A percentile compares a stretch with the other conserved stretches of the same genome.
Evolutionary conservation across 495 filamentous ascomycete genomes (phyloP).

Genomic region (Chaetomium cochliodes): DNA sequence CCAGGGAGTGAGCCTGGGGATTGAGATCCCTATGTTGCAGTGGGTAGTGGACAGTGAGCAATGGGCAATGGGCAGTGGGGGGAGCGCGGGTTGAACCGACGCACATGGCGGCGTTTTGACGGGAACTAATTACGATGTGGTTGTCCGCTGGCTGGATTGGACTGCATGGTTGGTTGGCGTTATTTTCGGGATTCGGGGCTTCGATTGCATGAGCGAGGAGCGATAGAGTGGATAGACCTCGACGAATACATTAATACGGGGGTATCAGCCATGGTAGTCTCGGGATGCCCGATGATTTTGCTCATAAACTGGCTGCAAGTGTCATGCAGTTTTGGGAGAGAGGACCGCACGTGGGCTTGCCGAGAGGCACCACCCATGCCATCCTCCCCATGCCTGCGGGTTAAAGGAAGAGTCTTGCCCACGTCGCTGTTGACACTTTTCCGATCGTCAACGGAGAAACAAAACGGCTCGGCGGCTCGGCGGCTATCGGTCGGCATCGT

Average conservation of each 20-base stretch:
- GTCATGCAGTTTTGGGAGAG: background rate
- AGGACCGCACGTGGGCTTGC: background rate
- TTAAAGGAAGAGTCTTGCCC: background rate
- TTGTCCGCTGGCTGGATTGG: background rate
- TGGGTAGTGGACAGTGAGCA: background rate
- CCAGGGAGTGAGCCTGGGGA: constrained; percentile 3
- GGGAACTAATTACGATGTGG: background rate
- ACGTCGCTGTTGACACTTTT: background rate
- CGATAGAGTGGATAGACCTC: background rate
- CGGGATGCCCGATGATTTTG: no score
- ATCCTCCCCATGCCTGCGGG: background rate
- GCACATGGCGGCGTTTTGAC: background rate
- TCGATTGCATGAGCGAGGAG: constrained; percentile 1
- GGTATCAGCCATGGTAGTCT: background rate
- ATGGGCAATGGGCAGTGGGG: background rate
- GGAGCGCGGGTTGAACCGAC: background rate
- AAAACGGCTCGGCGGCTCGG: background rate
- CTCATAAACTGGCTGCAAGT: no score
- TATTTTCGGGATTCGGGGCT: background rate
- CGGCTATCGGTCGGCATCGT: constrained; percentile 12
- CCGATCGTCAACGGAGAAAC: background rate
- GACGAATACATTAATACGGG: background rate
- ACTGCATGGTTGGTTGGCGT: constrained; percentile 19
- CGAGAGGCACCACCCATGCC: background rate
- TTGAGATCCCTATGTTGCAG: no score